Evolutionary conservation across 1,139 yeast species (phyloP).

Genomic region (Hanseniaspora sp.): DNA sequence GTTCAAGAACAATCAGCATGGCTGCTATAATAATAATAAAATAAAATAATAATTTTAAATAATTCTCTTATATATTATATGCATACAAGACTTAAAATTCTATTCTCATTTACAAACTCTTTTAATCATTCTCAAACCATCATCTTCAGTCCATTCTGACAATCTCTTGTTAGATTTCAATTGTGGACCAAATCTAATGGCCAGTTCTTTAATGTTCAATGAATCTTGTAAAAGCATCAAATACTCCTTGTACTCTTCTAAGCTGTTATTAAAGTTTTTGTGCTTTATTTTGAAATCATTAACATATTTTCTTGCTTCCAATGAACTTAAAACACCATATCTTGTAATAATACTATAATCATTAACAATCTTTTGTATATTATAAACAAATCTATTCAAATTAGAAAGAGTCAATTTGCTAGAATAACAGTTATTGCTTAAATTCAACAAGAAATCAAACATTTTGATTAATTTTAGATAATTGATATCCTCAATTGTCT

Average conservation of each 20-base stretch:
- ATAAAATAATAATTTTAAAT: background rate
- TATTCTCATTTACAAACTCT: constrained; percentile 28
- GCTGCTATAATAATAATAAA: constrained; percentile 34
- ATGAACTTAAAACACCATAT: constrained; percentile 44
- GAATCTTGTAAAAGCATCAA: constrained; percentile 32
- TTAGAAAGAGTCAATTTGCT: constrained; percentile 34
- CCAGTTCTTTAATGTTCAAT: constrained; percentile 39
- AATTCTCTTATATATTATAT: background rate
- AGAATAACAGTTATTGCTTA: constrained; percentile 42
- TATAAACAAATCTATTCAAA: constrained; percentile 38
- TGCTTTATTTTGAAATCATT: constrained; percentile 22
- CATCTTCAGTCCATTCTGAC: constrained; percentile 49
- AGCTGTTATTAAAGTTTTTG: constrained; percentile 20
- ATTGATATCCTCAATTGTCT: constrained; percentile 41
- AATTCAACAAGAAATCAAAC: constrained; percentile 56
- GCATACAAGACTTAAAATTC: background rate
- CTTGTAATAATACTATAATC: constrained; percentile 52
- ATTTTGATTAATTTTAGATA: constrained; percentile 43
- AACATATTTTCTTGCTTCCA: constrained; percentile 35
- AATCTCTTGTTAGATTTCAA: constrained; percentile 43
- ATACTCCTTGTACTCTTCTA: constrained; percentile 23
- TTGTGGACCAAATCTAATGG: constrained; percentile 37
- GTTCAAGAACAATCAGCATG: constrained; percentile 66
- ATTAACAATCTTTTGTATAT: constrained; percentile 43
- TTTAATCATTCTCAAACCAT: constrained; percentile 36